These are phyloP conservation scores for Euryodendron excelsum DNA, from an alignment of 148 eudicot genomes.

Conservation along the genomic window DNA sequence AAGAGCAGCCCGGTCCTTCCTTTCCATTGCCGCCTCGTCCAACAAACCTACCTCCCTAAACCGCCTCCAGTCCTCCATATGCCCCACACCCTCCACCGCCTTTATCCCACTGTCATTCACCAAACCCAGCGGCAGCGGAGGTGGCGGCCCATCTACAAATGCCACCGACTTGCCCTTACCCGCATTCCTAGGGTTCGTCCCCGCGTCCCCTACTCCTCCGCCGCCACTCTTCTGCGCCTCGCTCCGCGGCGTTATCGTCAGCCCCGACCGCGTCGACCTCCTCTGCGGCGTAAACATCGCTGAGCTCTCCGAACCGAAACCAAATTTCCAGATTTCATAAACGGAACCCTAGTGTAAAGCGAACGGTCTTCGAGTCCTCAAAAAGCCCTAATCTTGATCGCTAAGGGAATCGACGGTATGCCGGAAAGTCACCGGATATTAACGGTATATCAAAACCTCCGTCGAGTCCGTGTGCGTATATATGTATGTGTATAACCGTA, in stretches of 20 bases:
- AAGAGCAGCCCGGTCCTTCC: conserved; percentile 54
- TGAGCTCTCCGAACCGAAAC: not conserved
- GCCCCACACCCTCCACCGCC: conserved; percentile 22
- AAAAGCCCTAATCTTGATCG: not conserved
- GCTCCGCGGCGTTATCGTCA: conserved; percentile 25
- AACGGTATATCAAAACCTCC: too few species aligned
- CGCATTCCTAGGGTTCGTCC: conserved; percentile 11
- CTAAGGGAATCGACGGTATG: not conserved
- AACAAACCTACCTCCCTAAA: conserved; percentile 73
- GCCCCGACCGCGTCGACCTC: conserved; percentile 13
- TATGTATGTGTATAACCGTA: too few species aligned
- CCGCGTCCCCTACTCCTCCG: not conserved
- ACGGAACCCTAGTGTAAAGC: not conserved
- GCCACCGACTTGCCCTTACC: conserved; percentile 55
- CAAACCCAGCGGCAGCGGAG: conserved; percentile 51
- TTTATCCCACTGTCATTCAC: conserved; percentile 28
- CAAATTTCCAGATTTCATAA: not conserved
- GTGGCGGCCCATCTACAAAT: conserved; percentile 50
- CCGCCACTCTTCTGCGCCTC: conserved; percentile 15
- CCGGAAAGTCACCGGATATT: too few species aligned
- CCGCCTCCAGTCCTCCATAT: conserved; percentile 70
- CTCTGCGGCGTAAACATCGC: conserved; percentile 62
- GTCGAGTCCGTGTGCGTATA: too few species aligned
- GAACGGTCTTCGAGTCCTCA: too few species aligned
- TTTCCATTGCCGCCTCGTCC: conserved; percentile 56